phyloP scores from a whole-genome alignment of 2,329 filamentous ascomycete species.

The Aspergillus fijiensis region DNA sequence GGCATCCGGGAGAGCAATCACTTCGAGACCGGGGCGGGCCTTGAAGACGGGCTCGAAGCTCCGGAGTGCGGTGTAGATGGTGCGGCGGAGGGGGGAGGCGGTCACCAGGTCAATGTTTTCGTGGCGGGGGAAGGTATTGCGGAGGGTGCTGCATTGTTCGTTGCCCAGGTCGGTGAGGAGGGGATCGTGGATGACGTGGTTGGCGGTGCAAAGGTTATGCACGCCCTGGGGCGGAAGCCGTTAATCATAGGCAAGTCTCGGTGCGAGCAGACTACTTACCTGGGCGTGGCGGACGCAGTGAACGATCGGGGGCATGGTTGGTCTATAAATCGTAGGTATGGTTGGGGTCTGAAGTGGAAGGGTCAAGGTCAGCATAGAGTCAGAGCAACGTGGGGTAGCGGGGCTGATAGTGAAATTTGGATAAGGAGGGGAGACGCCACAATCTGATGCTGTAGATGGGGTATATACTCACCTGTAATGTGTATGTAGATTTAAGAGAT shows the following conservation, averaged over 20 bases:
- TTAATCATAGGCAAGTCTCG: not conserved
- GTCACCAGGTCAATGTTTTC: slow-evolving; percentile 67
- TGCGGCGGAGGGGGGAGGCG: slow-evolving; percentile 77
- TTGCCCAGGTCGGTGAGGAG: slow-evolving; percentile 73
- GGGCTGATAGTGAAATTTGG: slow-evolving; percentile 10
- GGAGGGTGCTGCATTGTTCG: slow-evolving; percentile 68
- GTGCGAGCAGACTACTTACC: slow-evolving; percentile 26
- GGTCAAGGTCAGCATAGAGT: not conserved
- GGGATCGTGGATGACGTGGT: slow-evolving; percentile 75
- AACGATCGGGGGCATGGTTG: slow-evolving; percentile 43
- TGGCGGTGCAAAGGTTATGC: slow-evolving; percentile 72
- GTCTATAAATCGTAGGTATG: not conserved
- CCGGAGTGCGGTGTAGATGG: slow-evolving; percentile 72
- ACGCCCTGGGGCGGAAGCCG: slow-evolving; percentile 56
- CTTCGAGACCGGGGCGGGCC: slow-evolving; percentile 45
- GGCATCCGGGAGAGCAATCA: slow-evolving; percentile 69
- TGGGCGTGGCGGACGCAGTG: slow-evolving; percentile 50
- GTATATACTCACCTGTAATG: not conserved
- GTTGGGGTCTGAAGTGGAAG: not conserved
- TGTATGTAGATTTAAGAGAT: not conserved
- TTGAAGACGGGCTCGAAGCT: slow-evolving; percentile 62
- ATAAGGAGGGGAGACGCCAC: not conserved
- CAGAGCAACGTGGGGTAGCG: slow-evolving; percentile 24
- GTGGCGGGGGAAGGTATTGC: slow-evolving; percentile 64
- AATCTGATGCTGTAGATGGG: too few relatives aligned